Conservation (phyloP, 2,329 filamentous ascomycete species). For the Purpureocillium takamizusanense region DNA sequence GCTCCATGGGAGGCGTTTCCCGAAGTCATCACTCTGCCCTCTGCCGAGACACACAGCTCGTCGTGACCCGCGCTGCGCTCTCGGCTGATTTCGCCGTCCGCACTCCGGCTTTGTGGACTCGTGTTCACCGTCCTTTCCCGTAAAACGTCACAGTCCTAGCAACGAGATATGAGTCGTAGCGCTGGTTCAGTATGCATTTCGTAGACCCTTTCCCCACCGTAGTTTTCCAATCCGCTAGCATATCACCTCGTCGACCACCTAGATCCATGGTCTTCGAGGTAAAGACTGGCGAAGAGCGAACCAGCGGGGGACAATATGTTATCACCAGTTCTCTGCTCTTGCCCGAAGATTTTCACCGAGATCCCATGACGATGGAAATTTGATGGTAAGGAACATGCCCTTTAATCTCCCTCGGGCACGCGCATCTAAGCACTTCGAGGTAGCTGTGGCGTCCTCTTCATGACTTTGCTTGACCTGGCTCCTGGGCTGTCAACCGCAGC, state of each 20-base stretch:
- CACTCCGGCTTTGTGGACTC: no score
- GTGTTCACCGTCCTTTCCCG: no score
- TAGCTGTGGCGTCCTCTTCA: no score
- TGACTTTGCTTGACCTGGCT: not conserved
- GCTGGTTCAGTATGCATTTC: not conserved
- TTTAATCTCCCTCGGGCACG: no score
- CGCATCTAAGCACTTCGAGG: no score
- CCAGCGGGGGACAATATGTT: slow-evolving; percentile 29
- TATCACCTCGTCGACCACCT: slow-evolving; percentile 79
- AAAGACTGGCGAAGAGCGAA: slow-evolving; percentile 86
- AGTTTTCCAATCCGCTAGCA: slow-evolving; percentile 52
- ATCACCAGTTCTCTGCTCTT: slow-evolving; percentile 50
- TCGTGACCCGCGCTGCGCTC: no score
- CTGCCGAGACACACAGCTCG: not conserved
- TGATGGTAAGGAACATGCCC: slow-evolving; percentile 75
- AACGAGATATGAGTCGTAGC: no score
- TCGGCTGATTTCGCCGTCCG: no score
- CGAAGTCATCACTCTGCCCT: slow-evolving; percentile 40
- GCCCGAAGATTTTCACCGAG: slow-evolving; percentile 73
- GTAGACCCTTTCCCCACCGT: slow-evolving; percentile 9
- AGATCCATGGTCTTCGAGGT: slow-evolving; percentile 72
- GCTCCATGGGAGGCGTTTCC: slow-evolving; percentile 69
- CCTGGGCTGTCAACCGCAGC: no score
- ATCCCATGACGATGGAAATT: slow-evolving; percentile 64
- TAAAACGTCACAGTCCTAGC: no score